Evolutionary conservation across 2,329 filamentous ascomycete genomes (phyloP).

Genomic region (Microcyclospora tardicrescens): DNA sequence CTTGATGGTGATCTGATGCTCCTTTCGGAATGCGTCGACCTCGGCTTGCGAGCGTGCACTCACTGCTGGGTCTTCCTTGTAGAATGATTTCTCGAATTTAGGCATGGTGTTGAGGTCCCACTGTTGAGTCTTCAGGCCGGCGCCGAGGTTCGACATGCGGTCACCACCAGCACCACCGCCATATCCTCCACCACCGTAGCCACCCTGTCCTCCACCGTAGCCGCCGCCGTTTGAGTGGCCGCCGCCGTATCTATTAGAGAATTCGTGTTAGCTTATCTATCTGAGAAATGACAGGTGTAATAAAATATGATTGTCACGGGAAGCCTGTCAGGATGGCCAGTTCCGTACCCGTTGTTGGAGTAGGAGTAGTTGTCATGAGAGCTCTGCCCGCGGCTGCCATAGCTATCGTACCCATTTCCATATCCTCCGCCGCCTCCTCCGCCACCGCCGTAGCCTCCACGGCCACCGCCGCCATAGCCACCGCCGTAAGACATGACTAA

Average conservation of each 20-base stretch:
- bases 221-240: slow-evolving; percentile 17
- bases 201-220: slow-evolving; percentile 20
- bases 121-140: slow-evolving; percentile 71
- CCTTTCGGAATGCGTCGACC: slow-evolving; percentile 75
- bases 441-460: slow-evolving; percentile 35
- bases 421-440: slow-evolving; percentile 34
- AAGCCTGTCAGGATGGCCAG: slow-evolving; percentile 23
- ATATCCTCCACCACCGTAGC: slow-evolving; percentile 25
- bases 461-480: slow-evolving; percentile 33
- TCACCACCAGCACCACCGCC: slow-evolving; percentile 63
- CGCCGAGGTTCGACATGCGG: slow-evolving; percentile 83
- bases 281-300: slow-evolving; percentile 1
- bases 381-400: slow-evolving; percentile 29
- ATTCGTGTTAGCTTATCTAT: slow-evolving; percentile 1
- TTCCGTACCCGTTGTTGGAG: slow-evolving; percentile 24
- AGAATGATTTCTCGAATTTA: slow-evolving; percentile 99
- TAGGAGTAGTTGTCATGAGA: slow-evolving; percentile 35
- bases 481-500: slow-evolving; percentile 58
- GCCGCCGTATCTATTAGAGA: slow-evolving; percentile 2
- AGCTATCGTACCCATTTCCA: slow-evolving; percentile 29
- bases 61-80: slow-evolving; percentile 85
- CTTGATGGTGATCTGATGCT: slow-evolving; percentile 71
- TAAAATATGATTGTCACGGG: slow-evolving; percentile 3
- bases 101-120: slow-evolving; percentile 74
- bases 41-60: slow-evolving; percentile 60